Percentiles rank a stretch among this genome's conserved stretches.
Conservation (phyloP, 73 alveolate species). For the Paramecium pentaurelia region DNA sequence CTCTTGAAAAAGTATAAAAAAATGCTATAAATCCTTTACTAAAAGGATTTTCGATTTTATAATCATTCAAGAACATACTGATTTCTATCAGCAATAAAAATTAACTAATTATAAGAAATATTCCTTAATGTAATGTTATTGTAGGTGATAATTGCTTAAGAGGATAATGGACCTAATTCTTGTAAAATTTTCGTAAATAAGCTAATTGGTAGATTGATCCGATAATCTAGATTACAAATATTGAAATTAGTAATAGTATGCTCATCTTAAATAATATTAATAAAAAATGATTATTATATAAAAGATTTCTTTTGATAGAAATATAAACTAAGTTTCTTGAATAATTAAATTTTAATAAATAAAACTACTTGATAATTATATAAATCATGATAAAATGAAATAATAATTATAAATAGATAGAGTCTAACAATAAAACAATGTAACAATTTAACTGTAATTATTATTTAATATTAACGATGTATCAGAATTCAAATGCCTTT, state of each 20-base stretch:
- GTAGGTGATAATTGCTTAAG: background rate
- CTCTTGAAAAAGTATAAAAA: background rate
- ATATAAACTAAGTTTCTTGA: background rate
- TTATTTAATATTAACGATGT: background rate
- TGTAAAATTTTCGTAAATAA: background rate
- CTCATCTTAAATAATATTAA: too few species aligned
- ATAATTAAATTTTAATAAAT: too few species aligned
- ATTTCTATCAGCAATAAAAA: background rate
- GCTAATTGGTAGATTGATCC: background rate
- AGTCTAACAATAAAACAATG: background rate
- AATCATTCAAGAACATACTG: background rate
- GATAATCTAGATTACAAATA: background rate
- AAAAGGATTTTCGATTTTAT: background rate
- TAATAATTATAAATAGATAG: too few species aligned
- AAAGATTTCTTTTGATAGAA: background rate
- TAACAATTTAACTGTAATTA: background rate
- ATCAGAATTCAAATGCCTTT: constrained; percentile 17
- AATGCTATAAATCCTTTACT: background rate
- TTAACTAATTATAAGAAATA: background rate
- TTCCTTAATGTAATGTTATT: background rate
- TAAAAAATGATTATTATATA: too few species aligned
- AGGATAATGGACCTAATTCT: background rate
- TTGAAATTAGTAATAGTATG: background rate
- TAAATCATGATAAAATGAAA: too few species aligned
- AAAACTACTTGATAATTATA: background rate